Evolutionary conservation across 2,329 filamentous ascomycete genomes (phyloP), one percentile per base, ranked within the genome.

Genomic region (Pleomassaria siparia): DNA sequence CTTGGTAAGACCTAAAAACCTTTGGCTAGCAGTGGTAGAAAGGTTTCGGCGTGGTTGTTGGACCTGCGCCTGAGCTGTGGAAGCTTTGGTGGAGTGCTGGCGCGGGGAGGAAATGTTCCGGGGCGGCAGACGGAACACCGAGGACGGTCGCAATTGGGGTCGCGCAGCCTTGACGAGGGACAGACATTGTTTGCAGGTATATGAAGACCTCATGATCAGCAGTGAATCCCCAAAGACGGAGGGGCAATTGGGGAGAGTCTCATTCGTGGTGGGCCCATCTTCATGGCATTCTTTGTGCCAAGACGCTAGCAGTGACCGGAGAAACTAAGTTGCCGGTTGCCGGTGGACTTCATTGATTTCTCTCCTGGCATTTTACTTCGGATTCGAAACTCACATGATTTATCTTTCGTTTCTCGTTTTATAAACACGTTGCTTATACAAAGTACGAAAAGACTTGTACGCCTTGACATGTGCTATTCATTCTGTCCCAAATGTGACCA

Each of bases 121-220:
- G 16, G 60, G 47, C 22, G 64, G 46, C 12, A 56, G 49, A 25
- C 60, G 60, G 43, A 67, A 53, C 11, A 55, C 30, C 16, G 58
- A 50, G 4, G 58, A 51, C 4, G 58, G 45, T 13, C 60, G 59
- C 48, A 67, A 51, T 55, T 63, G 66, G 8, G 62, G 53, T 4
- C 67, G 49, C 10, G 61, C 49, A 8, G 47, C 55, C 50, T 66
- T 70, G 4, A 74, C 47, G 4, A 63, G 51, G 6, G 62, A 66
- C 37, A 74, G 54, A 47, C 71, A 74, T 46, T 66, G 62, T 50
- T 65, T 71, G 56, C 72, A 74, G 5, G 72, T 74, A 46, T 73
- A 72, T 5, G 66, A 60, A 18, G 67, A 55, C 56, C 67, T 63
- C 72, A 74, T 74, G 16, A 26, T 64, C 60, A 26, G 43, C 20